Base-by-base conservation (phyloP, 495 filamentous ascomycete genomes). In the Aspergillus conjunctus region DNA sequence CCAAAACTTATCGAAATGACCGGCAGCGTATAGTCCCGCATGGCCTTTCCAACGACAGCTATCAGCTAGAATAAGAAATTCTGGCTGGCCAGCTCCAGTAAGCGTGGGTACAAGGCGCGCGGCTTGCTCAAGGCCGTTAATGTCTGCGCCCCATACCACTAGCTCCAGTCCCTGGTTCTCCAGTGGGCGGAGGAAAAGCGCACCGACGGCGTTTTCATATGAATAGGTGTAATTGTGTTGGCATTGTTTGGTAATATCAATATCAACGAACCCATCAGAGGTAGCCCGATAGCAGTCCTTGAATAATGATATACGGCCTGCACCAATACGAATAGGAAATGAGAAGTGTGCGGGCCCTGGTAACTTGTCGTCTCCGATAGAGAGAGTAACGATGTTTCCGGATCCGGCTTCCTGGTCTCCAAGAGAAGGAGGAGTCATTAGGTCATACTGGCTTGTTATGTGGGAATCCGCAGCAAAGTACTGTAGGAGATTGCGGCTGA, bases 21-120 rank as follows among this genome's bases (percentile, higher is more conserved):
- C 85, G 66, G 84, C 72, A 1, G 81, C 81, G 60, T 81, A 69
- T 4, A 78, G 71, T 12, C 85, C 85, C 45, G 75, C 81, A 41
- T 78, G 68, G 5, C 85, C 84, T 54, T 73, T 71, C 81, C 80
- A 86, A 33, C 67, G 65, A 66, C 77, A 77, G 30, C 66, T 71
- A 31, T 68, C 63, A 48, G 77, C 71, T 18, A 81, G 51, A 0
- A 86, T 62, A 3, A 86, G 62, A 60, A 85, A 84, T 46, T 86
- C 81, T 8, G 85, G 85, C 59, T 84, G 82, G 7, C 85, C 85
- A 54, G 77, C 80, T 18, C 85, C 85, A 33, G 84, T 85, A 58
- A 84, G 64, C 56, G 80, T 76, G 4, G 85, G 85, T 43, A 85
- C 66, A 41, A 87, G 71, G 21, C 85, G 77, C n/a, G 81, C 77